Evolutionary conservation across 176 grass and related monocot species (phyloP).

Genomic region (Avena sativa): DNA sequence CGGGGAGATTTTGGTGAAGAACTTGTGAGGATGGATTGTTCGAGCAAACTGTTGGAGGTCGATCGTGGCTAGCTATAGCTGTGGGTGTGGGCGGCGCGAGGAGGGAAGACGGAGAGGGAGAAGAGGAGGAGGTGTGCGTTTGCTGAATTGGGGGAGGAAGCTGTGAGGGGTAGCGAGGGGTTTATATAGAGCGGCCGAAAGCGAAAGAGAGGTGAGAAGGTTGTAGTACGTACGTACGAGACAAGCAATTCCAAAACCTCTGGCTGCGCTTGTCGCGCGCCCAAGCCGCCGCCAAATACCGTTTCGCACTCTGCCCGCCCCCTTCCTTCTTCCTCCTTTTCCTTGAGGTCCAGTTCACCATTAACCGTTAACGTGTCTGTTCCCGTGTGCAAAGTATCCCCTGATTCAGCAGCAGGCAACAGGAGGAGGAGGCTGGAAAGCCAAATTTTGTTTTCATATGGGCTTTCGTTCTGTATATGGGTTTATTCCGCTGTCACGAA

Average conservation of each 20-base stretch:
- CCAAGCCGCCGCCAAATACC: constrained; percentile 37
- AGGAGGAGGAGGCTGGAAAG: constrained; percentile 8
- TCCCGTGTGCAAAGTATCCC: not conserved
- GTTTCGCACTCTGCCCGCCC: not conserved
- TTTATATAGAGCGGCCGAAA: constrained; percentile 30
- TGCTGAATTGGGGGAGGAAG: constrained; percentile 3
- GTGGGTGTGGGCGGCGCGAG: not conserved
- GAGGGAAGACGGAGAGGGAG: not conserved
- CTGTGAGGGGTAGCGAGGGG: fast-evolving
- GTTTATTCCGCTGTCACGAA: not conserved
- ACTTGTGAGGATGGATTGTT: not conserved
- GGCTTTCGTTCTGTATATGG: not conserved
- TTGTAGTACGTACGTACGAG: not conserved
- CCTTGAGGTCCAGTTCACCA: not conserved
- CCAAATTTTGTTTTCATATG: constrained; percentile 43
- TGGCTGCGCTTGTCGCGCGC: not conserved
- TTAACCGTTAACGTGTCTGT: not conserved
- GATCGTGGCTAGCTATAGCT: not conserved
- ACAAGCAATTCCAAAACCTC: constrained; percentile 54
- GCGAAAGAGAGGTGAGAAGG: not conserved
- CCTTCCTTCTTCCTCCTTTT: not conserved
- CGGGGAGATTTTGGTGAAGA: not conserved
- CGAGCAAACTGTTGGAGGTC: not conserved
- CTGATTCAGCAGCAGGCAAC: not conserved
- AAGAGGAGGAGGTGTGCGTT: not conserved